Evolutionary conservation across 2,329 filamentous ascomycete species (phyloP), one percentile per base, ranked within the genome.

Genomic region (Sporothrix globosa): DNA sequence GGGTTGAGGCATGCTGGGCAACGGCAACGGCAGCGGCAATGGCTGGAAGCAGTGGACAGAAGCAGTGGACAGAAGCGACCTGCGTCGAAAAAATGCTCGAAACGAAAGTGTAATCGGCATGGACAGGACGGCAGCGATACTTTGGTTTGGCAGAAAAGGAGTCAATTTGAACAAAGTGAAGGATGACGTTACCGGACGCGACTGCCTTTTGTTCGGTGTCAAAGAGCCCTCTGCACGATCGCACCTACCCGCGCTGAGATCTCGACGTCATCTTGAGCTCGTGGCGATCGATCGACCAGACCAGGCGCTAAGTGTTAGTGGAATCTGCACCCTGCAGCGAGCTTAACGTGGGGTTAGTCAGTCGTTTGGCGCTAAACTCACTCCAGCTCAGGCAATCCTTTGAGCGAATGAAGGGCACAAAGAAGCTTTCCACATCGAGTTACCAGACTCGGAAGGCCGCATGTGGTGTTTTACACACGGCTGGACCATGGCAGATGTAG

Each of bases 231-330:
- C 11, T 24, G 10, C 17, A 6, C 21, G 63, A 66, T 66, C 63
- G 63, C 46, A 27, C 63, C 63, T 66, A 46, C 63, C 46, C 63
- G 27, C 11, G 13, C 39, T n/a, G 24, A 39, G 63, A 66, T 66
- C 61, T 4, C 3, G 63, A 52, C 44, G 46, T 52, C 63, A 27
- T 66, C 61, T 34, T 50, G 27, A 10, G 13, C 24, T 19, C n/a
- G 30, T 46, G 19, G 46, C 21, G 63, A 66, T 66, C 46, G 63
- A 53, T 52, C 63, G 17, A 66, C 44, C 41, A 44, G 13, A 52
- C 39, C 19, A 46, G 46, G 19, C 63, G 63, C 63, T 66, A 66
- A 53, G 4, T 27, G 44, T 13, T 30, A 34, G 61, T 14, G 61
- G 44, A 44, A 19, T n/a, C 63, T 24, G 50, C 46, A 27, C 27